Conservation (phyloP, 202 grass and related monocot genomes). For the Hordeum pubiflorum region DNA sequence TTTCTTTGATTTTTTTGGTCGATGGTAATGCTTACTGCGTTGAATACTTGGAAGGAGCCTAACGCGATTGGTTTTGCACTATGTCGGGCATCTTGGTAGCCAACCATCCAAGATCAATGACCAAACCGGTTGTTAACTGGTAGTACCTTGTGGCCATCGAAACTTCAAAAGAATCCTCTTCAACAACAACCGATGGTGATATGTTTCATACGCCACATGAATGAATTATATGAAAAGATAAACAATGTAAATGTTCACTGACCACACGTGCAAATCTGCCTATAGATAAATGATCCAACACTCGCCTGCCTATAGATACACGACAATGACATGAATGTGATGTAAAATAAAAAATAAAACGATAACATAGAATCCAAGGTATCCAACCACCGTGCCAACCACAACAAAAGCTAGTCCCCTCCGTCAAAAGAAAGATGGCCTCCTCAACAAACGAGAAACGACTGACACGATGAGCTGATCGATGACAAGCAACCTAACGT, state of each 20-base stretch:
- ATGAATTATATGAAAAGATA: background rate
- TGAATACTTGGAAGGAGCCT: too few species aligned
- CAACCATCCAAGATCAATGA: too few species aligned
- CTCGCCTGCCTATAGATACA: too few species aligned
- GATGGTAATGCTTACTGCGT: too few species aligned
- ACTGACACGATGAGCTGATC: background rate
- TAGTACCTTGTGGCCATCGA: too few species aligned
- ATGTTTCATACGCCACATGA: background rate
- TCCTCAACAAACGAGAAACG: conserved; percentile 9
- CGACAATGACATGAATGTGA: background rate
- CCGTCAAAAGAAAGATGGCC: conserved; percentile 17
- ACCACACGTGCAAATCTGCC: background rate
- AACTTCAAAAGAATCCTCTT: background rate
- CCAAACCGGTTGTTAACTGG: too few species aligned
- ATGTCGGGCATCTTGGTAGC: too few species aligned
- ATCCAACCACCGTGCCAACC: conserved; percentile 19
- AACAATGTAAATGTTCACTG: background rate
- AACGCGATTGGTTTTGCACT: too few species aligned
- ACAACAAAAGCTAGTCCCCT: conserved; percentile 15
- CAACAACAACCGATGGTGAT: background rate
- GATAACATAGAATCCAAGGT: background rate
- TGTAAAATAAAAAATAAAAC: background rate
- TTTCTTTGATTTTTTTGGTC: too few species aligned
- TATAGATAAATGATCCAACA: background rate
- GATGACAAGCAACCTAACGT: conserved; percentile 27